phyloP scores from a whole-genome alignment of 106 monocot species.

The Iris macrosiphon region DNA sequence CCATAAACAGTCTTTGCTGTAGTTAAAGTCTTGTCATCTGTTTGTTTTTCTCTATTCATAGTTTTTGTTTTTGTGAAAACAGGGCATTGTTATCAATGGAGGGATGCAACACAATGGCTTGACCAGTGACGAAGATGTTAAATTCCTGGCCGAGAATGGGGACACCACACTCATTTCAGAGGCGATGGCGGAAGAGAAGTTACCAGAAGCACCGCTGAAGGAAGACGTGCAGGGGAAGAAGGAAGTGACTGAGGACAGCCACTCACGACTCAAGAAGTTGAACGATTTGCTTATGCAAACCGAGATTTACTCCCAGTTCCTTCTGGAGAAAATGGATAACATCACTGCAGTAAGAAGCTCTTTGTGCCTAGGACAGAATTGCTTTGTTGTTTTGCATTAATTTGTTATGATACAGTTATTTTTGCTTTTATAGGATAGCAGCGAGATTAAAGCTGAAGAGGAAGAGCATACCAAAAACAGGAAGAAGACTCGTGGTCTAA shows the following conservation, averaged over 20 bases:
- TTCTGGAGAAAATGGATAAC: constrained; percentile 13
- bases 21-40: no score
- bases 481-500: constrained; percentile 40
- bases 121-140: no score
- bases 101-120: constrained; percentile 9
- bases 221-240: not conserved
- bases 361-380: no score
- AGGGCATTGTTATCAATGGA: not conserved
- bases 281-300: constrained; percentile 24
- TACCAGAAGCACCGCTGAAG: constrained; percentile 1
- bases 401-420: no score
- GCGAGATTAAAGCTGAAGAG: constrained; percentile 17
- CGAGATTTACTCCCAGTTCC: constrained; percentile 13
- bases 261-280: constrained; percentile 16
- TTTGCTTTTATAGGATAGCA: constrained; percentile 17
- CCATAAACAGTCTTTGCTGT: no score
- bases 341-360: not conserved
- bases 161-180: constrained; percentile 18
- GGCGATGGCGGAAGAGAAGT: constrained; percentile 18
- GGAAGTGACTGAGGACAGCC: no score
- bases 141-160: constrained; percentile 23
- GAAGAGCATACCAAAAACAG: not conserved
- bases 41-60: not conserved
- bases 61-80: not conserved
- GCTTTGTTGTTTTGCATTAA: no score